Base-by-base conservation (phyloP, 768 basidiomycete genomes). In the Rhizopogon rudus region DNA sequence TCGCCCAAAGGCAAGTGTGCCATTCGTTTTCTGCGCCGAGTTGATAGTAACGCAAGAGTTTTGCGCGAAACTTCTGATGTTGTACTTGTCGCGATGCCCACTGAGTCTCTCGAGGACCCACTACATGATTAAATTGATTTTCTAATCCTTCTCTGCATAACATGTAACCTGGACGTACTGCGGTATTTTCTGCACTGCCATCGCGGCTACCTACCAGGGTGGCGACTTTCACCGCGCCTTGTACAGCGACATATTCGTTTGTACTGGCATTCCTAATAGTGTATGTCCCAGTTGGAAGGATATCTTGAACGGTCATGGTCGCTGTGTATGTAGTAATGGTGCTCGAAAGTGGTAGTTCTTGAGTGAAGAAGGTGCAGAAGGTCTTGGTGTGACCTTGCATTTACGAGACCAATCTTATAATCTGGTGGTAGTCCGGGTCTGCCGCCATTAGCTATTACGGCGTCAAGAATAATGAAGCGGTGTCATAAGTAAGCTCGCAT, bases 61-160 rank as follows among this genome's bases (percentile, higher is more conserved):
- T 3, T 49, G 35, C 20, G 48, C 22, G 8, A 49, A 49, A 37
- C 16, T 49, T 37, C 48, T 49, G 14, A 49, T 49, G 37, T 49
- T 49, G 35, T 49, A 49, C 37, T 25, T 49, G 48, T 49, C 48
- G 48, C 39, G 35, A 14, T 49, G 14, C 37, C 48, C 48, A n/a
- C 48, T 49, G 48, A 49, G 35, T 49, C 22, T 49, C 31, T 49
- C 48, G 8, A 49, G 33, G 35, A 49, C 17, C 48, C 48, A 49
- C 48, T 49, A 37, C 20, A 37, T 4, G 14, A 37, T 49, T 22
- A 40, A 40, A 9, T 49, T 49, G 22, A 16, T 16, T 35, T 35
- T 10, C 35, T 9, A 35, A 16, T 10, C 8, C 20, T 49, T 14
- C 20, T 49, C 20, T 3, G 10, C 8, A 49, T 49, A 20, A 35